Percentiles rank a stretch among this genome's conserved stretches.
phyloP scores from a whole-genome alignment of 345 rosid genomes.

The Euphorbia tirucalli region DNA sequence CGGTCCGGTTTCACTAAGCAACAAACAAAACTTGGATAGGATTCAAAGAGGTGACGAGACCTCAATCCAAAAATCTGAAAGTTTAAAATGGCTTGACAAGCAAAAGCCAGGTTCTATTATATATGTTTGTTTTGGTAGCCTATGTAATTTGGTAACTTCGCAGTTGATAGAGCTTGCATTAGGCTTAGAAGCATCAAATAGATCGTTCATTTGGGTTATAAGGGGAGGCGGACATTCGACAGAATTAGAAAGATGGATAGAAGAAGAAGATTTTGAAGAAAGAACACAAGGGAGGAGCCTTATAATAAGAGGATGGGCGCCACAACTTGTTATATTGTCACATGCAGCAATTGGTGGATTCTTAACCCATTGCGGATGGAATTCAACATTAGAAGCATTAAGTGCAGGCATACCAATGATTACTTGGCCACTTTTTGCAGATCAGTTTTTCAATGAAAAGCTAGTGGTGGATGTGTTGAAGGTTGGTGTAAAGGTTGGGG shows the following conservation, averaged over 20 bases:
- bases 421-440: too few relatives aligned
- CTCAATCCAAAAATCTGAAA: background rate
- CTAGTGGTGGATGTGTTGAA: slow-evolving; percentile 13
- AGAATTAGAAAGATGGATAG: too few relatives aligned
- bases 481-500: too few relatives aligned
- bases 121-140: slow-evolving; percentile 17
- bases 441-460: background rate
- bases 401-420: too few relatives aligned
- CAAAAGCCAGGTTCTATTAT: slow-evolving; percentile 5
- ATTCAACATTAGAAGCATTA: too few relatives aligned
- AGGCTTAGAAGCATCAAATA: slow-evolving; percentile 17
- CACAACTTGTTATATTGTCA: too few relatives aligned
- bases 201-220: slow-evolving; percentile 14
- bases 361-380: too few relatives aligned
- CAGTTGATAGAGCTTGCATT: too few relatives aligned
- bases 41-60: background rate
- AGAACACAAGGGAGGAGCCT: too few relatives aligned
- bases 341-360: too few relatives aligned
- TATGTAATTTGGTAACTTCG: slow-evolving; percentile 14
- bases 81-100: slow-evolving; percentile 10
- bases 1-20: slow-evolving; percentile 4
- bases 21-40: background rate
- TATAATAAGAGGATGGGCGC: too few relatives aligned
- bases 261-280: too few relatives aligned
- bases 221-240: slow-evolving; percentile 6